Conservation (phyloP, 805 yeast genomes). For the Pichia rugopelliculosa region DNA sequence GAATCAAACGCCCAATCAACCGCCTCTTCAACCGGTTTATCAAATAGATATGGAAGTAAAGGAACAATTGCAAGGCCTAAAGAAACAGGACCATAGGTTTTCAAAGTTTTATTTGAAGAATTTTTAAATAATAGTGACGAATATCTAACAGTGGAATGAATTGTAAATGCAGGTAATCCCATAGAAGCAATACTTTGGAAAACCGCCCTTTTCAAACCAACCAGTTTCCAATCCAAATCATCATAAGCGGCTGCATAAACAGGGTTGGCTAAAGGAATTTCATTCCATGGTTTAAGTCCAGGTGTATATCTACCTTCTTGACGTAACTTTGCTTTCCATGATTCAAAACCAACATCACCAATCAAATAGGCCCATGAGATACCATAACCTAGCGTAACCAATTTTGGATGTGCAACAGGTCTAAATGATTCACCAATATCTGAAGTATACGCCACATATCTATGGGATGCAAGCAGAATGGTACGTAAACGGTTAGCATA, state of each 20-base stretch:
- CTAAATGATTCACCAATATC: constrained; percentile 84
- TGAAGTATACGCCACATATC: constrained; percentile 81
- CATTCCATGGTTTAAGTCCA: constrained; percentile 64
- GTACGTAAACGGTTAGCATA: constrained; percentile 72
- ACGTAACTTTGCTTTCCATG: constrained; percentile 64
- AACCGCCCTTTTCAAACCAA: constrained; percentile 61
- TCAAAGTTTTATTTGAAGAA: constrained; percentile 35
- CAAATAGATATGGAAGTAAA: constrained; percentile 66
- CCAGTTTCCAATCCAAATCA: constrained; percentile 61
- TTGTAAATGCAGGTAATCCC: constrained; percentile 84
- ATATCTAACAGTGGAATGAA: constrained; percentile 68
- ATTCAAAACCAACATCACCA: constrained; percentile 67
- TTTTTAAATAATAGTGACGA: constrained; percentile 57
- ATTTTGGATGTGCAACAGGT: constrained; percentile 64
- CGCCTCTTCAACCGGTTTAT: constrained; percentile 72
- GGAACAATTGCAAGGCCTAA: constrained; percentile 74
- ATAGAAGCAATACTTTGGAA: constrained; percentile 78
- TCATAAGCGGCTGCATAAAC: constrained; percentile 12
- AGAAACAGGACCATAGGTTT: constrained; percentile 71
- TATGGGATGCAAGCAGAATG: constrained; percentile 61
- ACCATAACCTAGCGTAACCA: constrained; percentile 64
- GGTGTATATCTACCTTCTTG: constrained; percentile 56
- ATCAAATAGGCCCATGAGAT: constrained; percentile 69
- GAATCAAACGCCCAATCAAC: constrained; percentile 53
- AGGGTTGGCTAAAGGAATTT: constrained; percentile 33